Evolutionary conservation across 2,329 filamentous ascomycete genomes (phyloP).

Genomic region (Ascocoryne sarcoides): DNA sequence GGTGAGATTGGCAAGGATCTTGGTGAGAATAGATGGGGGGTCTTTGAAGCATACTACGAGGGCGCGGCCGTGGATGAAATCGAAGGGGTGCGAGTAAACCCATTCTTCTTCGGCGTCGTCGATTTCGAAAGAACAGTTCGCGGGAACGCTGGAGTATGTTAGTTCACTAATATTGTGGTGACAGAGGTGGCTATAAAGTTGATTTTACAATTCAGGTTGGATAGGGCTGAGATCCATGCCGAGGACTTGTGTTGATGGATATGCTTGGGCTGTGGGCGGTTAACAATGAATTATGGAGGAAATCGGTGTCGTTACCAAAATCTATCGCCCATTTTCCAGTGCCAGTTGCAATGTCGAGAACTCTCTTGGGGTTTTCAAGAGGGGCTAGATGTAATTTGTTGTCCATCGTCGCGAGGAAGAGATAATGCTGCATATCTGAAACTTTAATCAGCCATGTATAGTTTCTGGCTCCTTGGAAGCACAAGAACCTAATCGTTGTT

Average conservation of each 20-base stretch:
- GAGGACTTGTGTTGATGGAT: slow-evolving; percentile 22
- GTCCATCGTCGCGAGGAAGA: slow-evolving; percentile 15
- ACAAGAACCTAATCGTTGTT: slow-evolving; percentile 11
- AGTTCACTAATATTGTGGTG: not conserved
- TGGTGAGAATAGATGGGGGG: slow-evolving; percentile 1
- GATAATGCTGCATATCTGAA: slow-evolving; percentile 17
- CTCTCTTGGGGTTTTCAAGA: slow-evolving; percentile 24
- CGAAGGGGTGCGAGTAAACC: slow-evolving; percentile 6
- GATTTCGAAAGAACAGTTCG: slow-evolving; percentile 16
- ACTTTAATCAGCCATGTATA: too few relatives aligned
- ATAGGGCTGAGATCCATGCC: slow-evolving; percentile 26
- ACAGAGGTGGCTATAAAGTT: not conserved
- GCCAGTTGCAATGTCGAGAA: slow-evolving; percentile 35
- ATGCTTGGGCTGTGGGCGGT: slow-evolving; percentile 13
- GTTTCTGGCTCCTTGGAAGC: too few relatives aligned
- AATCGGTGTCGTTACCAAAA: slow-evolving; percentile 4
- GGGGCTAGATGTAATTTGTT: slow-evolving; percentile 18
- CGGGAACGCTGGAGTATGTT: slow-evolving; percentile 38
- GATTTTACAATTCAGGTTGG: slow-evolving; percentile 19
- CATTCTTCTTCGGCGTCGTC: slow-evolving; percentile 7
- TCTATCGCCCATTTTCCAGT: slow-evolving; percentile 35
- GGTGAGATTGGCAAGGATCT: slow-evolving; percentile 3
- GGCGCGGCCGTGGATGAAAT: slow-evolving; percentile 10
- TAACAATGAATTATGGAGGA: not conserved
- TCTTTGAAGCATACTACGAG: slow-evolving; percentile 26